Base-by-base conservation (phyloP, 2,329 filamentous ascomycete species). In the Bertia moriformis region DNA sequence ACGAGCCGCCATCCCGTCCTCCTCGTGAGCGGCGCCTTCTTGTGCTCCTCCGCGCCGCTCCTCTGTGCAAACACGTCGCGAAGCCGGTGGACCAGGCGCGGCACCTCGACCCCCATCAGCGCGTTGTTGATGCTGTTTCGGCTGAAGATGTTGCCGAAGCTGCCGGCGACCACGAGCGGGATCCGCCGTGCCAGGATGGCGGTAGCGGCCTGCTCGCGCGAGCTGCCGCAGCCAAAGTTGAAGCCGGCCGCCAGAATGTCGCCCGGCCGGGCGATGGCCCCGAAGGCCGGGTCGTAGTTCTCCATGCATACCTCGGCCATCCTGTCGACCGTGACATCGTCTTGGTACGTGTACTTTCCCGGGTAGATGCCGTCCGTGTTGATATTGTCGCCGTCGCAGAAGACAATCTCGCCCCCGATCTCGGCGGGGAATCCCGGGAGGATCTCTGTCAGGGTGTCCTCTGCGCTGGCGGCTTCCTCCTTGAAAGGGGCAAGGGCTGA, bases 321-420 rank as follows among this genome's bases (percentile, higher is more conserved):
- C 41, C 75, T 75, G 44, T 85, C 80, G 1, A 61, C 65, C 0
- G 82, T 62, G 1, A 96, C 68, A 49, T 83, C 71, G 52, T 96
- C 88, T 53, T 93, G 85, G 59, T 96, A 96, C 0, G 88, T 95
- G 57, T 85, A 87, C 54, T 88, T 87, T 10, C 83, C 86, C 0
- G 87, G 83, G 57, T 96, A 96, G 55, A 96, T 94, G 40, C 73
- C 79, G 52, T 96, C 89, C 0, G 89, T 96, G 60, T 91, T 84
- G 55, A 95, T 75, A 60, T 93, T 93, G 55, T 87, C 82, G 1
- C 73, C 75, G 50, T 94, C 84, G 53, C 75, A 84, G 59, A 91
- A 94, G 37, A 93, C 67, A 42, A 96, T 93, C 57, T 95, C 85
- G 18, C 89, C 89, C 5, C 69, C 66, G 13, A 96, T 75, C 44